These are phyloP conservation scores for Fusarium poae DNA, from an alignment of 2,329 filamentous ascomycete genomes.

Conservation along the genomic window DNA sequence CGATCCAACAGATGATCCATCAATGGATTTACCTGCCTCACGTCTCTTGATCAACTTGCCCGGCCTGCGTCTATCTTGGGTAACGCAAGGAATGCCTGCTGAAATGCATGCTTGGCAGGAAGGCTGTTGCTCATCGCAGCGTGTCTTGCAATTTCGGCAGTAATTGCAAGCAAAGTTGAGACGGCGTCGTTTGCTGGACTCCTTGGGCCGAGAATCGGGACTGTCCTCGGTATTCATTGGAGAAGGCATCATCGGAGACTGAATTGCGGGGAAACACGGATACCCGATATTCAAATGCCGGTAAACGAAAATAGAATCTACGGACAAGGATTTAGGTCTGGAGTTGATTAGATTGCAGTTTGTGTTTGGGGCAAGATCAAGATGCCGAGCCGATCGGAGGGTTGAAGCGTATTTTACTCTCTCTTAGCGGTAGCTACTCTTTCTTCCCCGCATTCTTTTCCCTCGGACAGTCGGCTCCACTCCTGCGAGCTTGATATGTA, in stretches of 20 bases:
- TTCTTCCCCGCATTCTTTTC: constrained; percentile 15
- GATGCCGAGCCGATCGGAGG: constrained; percentile 31
- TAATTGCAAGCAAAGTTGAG: constrained; percentile 31
- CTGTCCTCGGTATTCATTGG: constrained; percentile 26
- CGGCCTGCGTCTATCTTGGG: constrained; percentile 13
- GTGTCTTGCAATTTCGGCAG: constrained; percentile 18
- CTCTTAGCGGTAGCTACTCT: neutral
- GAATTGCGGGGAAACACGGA: neutral
- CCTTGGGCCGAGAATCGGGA: constrained; percentile 3
- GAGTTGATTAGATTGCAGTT: neutral
- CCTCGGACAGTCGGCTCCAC: constrained; percentile 30
- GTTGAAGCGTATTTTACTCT: constrained; percentile 6
- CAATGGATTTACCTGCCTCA: constrained; percentile 12
- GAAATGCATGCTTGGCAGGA: constrained; percentile 19
- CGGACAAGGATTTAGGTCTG: neutral
- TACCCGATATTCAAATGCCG: neutral
- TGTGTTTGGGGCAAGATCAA: neutral
- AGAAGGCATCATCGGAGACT: constrained; percentile 20
- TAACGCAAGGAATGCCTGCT: neutral
- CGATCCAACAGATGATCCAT: neutral
- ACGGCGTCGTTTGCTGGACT: constrained; percentile 8
- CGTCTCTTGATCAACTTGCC: constrained; percentile 11
- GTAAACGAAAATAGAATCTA: neutral
- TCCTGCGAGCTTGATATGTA: constrained; percentile 11
- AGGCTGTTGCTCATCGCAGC: constrained; percentile 8